phyloP scores from a whole-genome alignment of 2,329 filamentous ascomycete genomes.

The Clonostachys byssicola region DNA sequence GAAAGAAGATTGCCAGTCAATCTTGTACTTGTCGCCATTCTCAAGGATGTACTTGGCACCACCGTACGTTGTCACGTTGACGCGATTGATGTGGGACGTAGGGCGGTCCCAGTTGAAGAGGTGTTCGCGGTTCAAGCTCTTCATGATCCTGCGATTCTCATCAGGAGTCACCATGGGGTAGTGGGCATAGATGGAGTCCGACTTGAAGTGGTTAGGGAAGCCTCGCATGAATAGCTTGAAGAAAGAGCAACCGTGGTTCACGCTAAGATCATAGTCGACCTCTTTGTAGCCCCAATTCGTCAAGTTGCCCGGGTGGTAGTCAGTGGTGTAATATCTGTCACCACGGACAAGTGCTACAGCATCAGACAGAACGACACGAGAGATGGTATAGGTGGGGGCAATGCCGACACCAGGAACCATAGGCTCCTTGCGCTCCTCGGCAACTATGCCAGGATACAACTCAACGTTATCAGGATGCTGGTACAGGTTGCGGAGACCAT shows the following conservation, averaged over 20 bases:
- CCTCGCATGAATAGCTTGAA: slow-evolving; percentile 80
- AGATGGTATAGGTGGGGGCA: slow-evolving; percentile 71
- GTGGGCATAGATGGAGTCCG: slow-evolving; percentile 77
- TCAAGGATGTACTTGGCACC: slow-evolving; percentile 59
- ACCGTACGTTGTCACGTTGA: slow-evolving; percentile 57
- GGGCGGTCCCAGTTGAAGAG: slow-evolving; percentile 69
- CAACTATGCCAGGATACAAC: slow-evolving; percentile 73
- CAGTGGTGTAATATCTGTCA: slow-evolving; percentile 75
- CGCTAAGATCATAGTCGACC: slow-evolving; percentile 64
- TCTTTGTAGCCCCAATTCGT: slow-evolving; percentile 85
- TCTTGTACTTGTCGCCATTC: slow-evolving; percentile 56
- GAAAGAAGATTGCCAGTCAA: slow-evolving; percentile 42
- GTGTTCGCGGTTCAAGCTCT: slow-evolving; percentile 59
- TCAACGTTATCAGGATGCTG: slow-evolving; percentile 78
- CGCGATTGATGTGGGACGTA: slow-evolving; percentile 36
- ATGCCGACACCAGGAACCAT: slow-evolving; percentile 74
- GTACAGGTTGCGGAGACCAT: slow-evolving; percentile 63
- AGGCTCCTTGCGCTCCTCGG: slow-evolving; percentile 70
- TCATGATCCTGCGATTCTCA: slow-evolving; percentile 70
- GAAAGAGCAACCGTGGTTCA: slow-evolving; percentile 80
- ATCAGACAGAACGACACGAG: slow-evolving; percentile 71
- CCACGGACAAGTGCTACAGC: slow-evolving; percentile 75
- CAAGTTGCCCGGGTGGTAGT: slow-evolving; percentile 68
- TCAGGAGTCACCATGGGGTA: slow-evolving; percentile 68
- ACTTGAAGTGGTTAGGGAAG: slow-evolving; percentile 75